A percentile compares a stretch with the other conserved stretches of the same genome.
Conservation (phyloP, 2,329 filamentous ascomycete genomes). For the Beauveria scarabaeidicola region DNA sequence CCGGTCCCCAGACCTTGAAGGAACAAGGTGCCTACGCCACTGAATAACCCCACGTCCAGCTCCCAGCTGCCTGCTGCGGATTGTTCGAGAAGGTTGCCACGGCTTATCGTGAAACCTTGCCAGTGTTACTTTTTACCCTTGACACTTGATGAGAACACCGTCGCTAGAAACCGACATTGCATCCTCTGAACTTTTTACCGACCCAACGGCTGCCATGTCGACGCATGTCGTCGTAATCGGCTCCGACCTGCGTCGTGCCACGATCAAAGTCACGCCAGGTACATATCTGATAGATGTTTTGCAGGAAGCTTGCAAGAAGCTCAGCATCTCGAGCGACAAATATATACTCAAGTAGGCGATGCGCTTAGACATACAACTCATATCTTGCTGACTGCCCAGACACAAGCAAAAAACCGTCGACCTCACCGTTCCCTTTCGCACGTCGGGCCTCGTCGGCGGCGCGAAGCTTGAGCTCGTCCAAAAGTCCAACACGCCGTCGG, state of each 20-base stretch:
- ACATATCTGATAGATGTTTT: constrained; percentile 80
- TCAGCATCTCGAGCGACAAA: constrained; percentile 62
- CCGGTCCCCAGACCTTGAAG: neutral
- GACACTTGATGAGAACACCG: neutral
- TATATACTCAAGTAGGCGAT: constrained; percentile 68
- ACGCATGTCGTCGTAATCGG: constrained; percentile 85
- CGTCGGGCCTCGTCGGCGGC: constrained; percentile 72
- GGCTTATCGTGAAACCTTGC: neutral
- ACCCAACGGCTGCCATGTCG: constrained; percentile 48
- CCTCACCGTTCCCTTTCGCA: constrained; percentile 73
- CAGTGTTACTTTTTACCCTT: neutral
- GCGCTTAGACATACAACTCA: neutral
- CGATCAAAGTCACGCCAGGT: constrained; percentile 72
- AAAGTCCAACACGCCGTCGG: constrained; percentile 74
- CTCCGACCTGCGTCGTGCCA: constrained; percentile 65
- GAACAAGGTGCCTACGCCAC: neutral
- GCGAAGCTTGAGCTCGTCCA: constrained; percentile 90
- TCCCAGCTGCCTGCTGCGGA: constrained; percentile 9
- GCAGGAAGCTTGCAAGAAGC: constrained; percentile 77
- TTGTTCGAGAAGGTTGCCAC: constrained; percentile 13
- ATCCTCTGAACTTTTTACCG: neutral
- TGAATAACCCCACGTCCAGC: constrained; percentile 9
- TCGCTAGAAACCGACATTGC: neutral
- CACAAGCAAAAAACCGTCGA: constrained; percentile 80
- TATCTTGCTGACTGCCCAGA: constrained; percentile 33